These are phyloP conservation scores for Ustilago hordei DNA, from an alignment of 1,284 basidiomycete species.

Conservation along the genomic window DNA sequence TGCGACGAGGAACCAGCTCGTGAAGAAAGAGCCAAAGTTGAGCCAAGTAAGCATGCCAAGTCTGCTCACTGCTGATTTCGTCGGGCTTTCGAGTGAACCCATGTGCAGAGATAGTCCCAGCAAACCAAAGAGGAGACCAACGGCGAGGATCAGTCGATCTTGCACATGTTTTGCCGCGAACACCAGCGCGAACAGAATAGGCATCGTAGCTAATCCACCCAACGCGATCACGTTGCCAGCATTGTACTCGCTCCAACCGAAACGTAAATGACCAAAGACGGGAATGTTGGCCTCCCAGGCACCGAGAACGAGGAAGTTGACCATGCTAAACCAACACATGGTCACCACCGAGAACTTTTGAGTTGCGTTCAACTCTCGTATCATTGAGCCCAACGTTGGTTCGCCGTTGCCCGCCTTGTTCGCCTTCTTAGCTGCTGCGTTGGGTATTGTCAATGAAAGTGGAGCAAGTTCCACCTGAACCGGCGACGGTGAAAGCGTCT, in stretches of 20 bases:
- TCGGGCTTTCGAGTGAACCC: conserved; percentile 41
- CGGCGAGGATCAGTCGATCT: conserved; percentile 46
- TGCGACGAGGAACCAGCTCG: conserved; percentile 47
- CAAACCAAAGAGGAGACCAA: conserved; percentile 41
- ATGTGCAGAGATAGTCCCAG: conserved; percentile 48
- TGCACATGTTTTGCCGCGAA: conserved; percentile 45
- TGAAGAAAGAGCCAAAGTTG: conserved; percentile 52
- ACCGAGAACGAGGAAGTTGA: conserved; percentile 51
- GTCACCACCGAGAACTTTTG: conserved; percentile 46
- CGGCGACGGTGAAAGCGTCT: background rate
- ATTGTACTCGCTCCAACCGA: conserved; percentile 51
- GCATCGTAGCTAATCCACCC: conserved; percentile 46
- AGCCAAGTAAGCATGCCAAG: conserved; percentile 23
- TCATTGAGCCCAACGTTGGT: conserved; percentile 29
- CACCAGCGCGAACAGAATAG: conserved; percentile 47
- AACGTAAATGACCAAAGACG: conserved; percentile 38
- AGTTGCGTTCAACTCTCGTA: conserved; percentile 33
- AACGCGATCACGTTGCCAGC: conserved; percentile 54
- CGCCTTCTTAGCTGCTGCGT: background rate
- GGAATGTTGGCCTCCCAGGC: conserved; percentile 58
- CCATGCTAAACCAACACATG: conserved; percentile 58
- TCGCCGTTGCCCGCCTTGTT: background rate
- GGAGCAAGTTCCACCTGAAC: conserved; percentile 15
- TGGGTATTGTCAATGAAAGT: background rate
- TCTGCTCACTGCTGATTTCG: conserved; percentile 23